These are phyloP conservation scores for Dryas octopetala DNA, from an alignment of 306 rosid species.

Conservation along the genomic window DNA sequence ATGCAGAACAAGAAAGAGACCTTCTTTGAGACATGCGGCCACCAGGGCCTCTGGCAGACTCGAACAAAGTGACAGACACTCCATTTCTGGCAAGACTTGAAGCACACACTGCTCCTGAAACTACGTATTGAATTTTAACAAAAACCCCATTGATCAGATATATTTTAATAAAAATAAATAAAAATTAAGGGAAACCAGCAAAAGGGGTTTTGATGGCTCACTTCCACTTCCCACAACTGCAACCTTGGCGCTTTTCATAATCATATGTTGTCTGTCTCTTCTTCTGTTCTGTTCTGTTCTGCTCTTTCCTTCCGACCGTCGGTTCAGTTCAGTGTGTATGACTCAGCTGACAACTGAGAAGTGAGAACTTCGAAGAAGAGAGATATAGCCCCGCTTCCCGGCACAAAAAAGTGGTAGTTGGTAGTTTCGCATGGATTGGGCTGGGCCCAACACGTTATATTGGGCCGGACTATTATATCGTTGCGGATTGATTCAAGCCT, in stretches of 20 bases:
- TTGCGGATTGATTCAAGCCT: too few species aligned
- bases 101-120: constrained; percentile 91
- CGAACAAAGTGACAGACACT: constrained; percentile 69
- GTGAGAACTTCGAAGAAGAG: background rate
- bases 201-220: constrained; percentile 20
- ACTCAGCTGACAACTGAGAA: background rate
- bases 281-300: background rate
- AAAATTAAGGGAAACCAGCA: background rate
- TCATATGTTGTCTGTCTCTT: background rate
- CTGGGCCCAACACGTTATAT: too few species aligned
- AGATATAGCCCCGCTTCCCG: background rate
- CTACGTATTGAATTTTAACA: constrained; percentile 23
- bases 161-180: background rate
- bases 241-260: constrained; percentile 57
- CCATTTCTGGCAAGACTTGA: constrained; percentile 82
- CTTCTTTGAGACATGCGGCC: constrained; percentile 94
- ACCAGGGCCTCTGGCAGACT: constrained; percentile 94
- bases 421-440: too few species aligned
- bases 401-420: background rate
- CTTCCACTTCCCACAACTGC: constrained; percentile 89
- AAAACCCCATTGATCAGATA: background rate
- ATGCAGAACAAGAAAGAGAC: constrained; percentile 23
- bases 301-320: background rate
- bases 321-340: background rate
- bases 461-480: too few species aligned